Conservation (phyloP, 441 rosid species). For the Adansonia rubrostipa region DNA sequence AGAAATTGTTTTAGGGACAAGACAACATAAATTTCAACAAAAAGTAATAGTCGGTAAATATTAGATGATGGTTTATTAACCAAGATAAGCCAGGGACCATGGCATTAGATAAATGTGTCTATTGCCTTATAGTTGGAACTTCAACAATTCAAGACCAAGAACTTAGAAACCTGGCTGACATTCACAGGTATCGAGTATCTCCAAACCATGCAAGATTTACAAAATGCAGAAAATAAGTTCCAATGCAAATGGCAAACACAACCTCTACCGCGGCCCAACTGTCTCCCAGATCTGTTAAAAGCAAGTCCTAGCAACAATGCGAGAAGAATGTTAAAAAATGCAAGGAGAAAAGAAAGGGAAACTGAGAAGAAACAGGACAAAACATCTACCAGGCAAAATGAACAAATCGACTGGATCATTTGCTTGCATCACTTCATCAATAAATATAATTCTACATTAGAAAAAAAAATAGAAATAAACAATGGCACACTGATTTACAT, state of each 20-base stretch:
- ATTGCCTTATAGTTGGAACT: not conserved
- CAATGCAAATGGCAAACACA: slow-evolving; percentile 37
- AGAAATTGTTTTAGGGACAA: not conserved
- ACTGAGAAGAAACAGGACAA: not conserved
- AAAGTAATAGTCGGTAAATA: not conserved
- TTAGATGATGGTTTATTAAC: not conserved
- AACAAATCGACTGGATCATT: slow-evolving; percentile 78
- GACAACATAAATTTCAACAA: not conserved
- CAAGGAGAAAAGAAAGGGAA: not conserved
- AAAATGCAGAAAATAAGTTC: not conserved
- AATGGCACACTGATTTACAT: not conserved
- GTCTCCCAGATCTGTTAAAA: slow-evolving; percentile 82
- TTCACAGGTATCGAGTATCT: not conserved
- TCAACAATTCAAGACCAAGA: not conserved
- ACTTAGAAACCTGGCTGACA: not conserved
- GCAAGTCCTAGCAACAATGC: slow-evolving; percentile 73
- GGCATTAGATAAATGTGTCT: not conserved
- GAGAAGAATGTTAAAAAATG: not conserved
- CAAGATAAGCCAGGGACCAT: slow-evolving; percentile 1
- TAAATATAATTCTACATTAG: slow-evolving; percentile 23
- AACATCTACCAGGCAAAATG: slow-evolving; percentile 72
- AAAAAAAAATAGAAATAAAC: not conserved
- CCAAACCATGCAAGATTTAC: not conserved
- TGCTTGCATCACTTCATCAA: slow-evolving; percentile 71
- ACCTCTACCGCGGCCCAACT: slow-evolving; percentile 99